phyloP scores from a whole-genome alignment of 1,284 basidiomycete genomes.

The Ganoderma resinaceum region DNA sequence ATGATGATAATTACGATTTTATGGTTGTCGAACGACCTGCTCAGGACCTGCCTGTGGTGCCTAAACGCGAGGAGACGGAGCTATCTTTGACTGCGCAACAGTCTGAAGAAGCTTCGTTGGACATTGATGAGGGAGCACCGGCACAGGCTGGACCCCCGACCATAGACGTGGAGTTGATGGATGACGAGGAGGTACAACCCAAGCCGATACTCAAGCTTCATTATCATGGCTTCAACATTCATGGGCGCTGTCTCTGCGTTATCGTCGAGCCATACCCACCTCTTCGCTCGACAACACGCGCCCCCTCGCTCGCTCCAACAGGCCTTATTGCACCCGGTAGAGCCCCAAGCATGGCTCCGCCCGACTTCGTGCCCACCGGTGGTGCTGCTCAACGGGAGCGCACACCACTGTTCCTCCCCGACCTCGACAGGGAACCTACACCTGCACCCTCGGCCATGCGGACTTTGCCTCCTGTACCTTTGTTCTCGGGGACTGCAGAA shows the following conservation, averaged over 20 bases:
- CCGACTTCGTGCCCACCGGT: conserved; percentile 39
- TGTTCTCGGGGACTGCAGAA: conserved; percentile 48
- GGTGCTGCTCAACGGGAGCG: conserved; percentile 41
- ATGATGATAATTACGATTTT: background rate
- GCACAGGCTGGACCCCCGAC: conserved; percentile 1
- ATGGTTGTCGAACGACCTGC: conserved; percentile 1
- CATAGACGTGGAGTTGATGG: conserved; percentile 39
- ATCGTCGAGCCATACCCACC: conserved; percentile 81
- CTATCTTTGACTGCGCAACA: conserved; percentile 21
- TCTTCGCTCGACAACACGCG: conserved; percentile 47
- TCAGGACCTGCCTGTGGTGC: conserved; percentile 5
- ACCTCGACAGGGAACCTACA: conserved; percentile 52
- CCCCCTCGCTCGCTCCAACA: conserved; percentile 43
- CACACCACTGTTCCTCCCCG: conserved; percentile 76
- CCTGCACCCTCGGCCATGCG: conserved; percentile 43
- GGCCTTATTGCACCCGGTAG: conserved; percentile 35
- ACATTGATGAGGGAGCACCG: background rate
- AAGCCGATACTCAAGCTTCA: conserved; percentile 70
- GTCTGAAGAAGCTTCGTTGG: conserved; percentile 3
- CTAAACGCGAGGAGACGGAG: conserved; percentile 34
- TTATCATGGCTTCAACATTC: conserved; percentile 72
- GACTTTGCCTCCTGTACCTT: conserved; percentile 49
- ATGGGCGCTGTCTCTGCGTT: conserved; percentile 74
- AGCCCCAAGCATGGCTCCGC: conserved; percentile 44
- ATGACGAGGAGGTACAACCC: conserved; percentile 71